phyloP scores from a whole-genome alignment of 2,329 filamentous ascomycete species.

The Claviceps sp. region DNA sequence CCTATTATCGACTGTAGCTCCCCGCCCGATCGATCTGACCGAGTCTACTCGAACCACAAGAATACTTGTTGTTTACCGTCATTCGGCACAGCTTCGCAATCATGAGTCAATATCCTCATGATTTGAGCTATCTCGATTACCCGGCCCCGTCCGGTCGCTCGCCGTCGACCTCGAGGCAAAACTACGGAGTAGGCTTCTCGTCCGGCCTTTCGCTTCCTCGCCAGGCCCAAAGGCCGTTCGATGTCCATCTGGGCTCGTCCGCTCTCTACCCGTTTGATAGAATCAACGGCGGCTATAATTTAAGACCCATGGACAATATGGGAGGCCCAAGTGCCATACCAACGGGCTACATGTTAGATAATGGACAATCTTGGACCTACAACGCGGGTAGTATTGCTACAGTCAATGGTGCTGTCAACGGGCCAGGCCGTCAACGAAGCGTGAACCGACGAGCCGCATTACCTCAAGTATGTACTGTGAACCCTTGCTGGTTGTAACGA shows the following conservation, averaged over 20 bases:
- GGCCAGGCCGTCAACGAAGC: conserved; percentile 42
- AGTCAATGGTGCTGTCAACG: conserved; percentile 50
- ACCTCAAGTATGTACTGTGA: conserved; percentile 50
- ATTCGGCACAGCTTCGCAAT: conserved; percentile 10
- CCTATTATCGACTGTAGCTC: neutral
- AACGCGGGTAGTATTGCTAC: conserved; percentile 51
- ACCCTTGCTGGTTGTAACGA: too few relatives aligned
- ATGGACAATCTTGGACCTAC: conserved; percentile 71
- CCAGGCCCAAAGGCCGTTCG: conserved; percentile 61
- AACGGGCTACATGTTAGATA: conserved; percentile 43
- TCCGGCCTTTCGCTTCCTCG: conserved; percentile 28
- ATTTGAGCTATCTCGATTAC: conserved; percentile 61
- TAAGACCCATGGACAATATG: conserved; percentile 43
- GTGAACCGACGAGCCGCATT: conserved; percentile 47
- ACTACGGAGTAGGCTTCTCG: conserved; percentile 40
- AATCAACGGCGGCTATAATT: conserved; percentile 43
- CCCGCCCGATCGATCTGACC: neutral
- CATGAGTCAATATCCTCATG: conserved; percentile 39
- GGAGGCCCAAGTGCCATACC: conserved; percentile 25
- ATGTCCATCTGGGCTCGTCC: conserved; percentile 49
- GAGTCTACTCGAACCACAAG: conserved; percentile 8
- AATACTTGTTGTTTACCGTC: conserved; percentile 12
- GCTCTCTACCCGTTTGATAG: conserved; percentile 60
- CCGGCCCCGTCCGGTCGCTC: conserved; percentile 43
- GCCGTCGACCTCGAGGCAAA: conserved; percentile 56